Percentiles rank a stretch among this genome's conserved stretches.
phyloP scores from a whole-genome alignment of 192 early-diverging fungal genomes.

The Diversispora epigaea region DNA sequence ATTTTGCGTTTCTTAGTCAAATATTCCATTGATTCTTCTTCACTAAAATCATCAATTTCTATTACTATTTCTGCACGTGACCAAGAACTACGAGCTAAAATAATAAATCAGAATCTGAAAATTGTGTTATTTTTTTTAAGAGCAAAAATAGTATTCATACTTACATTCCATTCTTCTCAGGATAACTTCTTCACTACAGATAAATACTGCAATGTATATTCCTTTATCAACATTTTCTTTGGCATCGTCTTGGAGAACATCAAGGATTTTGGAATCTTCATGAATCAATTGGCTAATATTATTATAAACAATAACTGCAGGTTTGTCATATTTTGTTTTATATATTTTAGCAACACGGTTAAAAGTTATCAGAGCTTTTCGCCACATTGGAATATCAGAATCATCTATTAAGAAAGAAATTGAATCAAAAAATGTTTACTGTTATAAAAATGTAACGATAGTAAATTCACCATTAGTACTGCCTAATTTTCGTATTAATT shows the following conservation, averaged over 20 bases:
- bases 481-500: no score
- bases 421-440: no score
- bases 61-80: background rate
- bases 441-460: no score
- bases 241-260: background rate
- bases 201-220: background rate
- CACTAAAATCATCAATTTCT: background rate
- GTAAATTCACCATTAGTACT: no score
- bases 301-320: conserved; percentile 1
- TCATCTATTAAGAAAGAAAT: no score
- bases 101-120: background rate
- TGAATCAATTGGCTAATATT: background rate
- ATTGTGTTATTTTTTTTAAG: background rate
- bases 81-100: background rate
- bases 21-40: background rate
- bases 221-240: no score
- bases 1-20: no score
- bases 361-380: background rate
- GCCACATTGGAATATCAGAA: no score
- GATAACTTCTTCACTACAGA: background rate
- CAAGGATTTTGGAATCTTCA: background rate
- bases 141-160: background rate
- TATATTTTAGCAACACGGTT: background rate
- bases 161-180: background rate
- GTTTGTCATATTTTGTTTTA: background rate